Conservation (phyloP, 495 filamentous ascomycete species). For the Talaromyces ruber region DNA sequence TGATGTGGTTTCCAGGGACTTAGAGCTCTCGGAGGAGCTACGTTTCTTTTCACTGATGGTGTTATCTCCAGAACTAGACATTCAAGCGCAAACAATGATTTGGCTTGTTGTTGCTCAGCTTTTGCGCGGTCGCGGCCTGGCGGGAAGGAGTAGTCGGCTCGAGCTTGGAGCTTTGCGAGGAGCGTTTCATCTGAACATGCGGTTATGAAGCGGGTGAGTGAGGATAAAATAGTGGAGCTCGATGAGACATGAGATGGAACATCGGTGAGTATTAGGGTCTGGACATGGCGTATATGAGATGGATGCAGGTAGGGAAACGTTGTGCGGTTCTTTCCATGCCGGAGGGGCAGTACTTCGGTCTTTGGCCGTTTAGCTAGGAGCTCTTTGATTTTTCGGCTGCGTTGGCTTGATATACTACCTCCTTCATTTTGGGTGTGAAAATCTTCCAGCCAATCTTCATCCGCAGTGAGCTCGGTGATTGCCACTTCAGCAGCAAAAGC, state of each 20-base stretch:
- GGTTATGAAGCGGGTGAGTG: slow-evolving; percentile 47
- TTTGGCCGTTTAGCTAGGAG: slow-evolving; percentile 28
- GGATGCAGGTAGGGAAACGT: slow-evolving; percentile 42
- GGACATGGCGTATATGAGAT: slow-evolving; percentile 47
- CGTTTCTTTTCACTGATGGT: slow-evolving; percentile 16
- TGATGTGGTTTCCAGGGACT: slow-evolving; percentile 31
- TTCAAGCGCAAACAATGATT: slow-evolving; percentile 45
- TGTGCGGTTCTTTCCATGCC: slow-evolving; percentile 17
- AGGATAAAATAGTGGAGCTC: slow-evolving; percentile 32
- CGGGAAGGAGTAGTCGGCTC: slow-evolving; percentile 39
- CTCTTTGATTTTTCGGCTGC: slow-evolving; percentile 21
- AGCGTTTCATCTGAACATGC: slow-evolving; percentile 51
- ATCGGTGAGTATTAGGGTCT: slow-evolving; percentile 49
- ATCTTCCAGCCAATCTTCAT: background rate
- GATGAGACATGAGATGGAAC: slow-evolving; percentile 44
- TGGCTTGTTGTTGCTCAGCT: slow-evolving; percentile 33
- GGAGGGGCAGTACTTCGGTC: slow-evolving; percentile 19
- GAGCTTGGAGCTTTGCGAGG: slow-evolving; percentile 46
- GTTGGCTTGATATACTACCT: slow-evolving; percentile 17
- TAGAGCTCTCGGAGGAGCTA: slow-evolving; percentile 7
- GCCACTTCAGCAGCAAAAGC: slow-evolving; percentile 38
- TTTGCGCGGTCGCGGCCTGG: slow-evolving; percentile 33
- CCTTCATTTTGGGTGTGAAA: background rate
- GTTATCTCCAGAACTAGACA: slow-evolving; percentile 50
- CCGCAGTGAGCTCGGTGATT: background rate